These are phyloP conservation scores for Helotiales sp. DNA, from an alignment of 2,329 filamentous ascomycete species.

Conservation along the genomic window DNA sequence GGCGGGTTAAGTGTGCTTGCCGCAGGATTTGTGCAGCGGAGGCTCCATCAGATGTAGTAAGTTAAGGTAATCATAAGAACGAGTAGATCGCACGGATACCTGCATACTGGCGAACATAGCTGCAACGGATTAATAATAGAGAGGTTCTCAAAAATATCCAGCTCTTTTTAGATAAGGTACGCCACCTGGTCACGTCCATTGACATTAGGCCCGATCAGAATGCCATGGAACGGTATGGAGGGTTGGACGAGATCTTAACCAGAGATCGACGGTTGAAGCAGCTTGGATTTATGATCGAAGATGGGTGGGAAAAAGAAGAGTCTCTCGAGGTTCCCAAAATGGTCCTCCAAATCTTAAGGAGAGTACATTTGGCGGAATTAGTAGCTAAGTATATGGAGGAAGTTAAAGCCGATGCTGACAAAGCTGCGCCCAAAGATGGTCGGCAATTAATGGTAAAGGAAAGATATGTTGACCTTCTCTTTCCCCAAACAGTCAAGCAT, in stretches of 20 bases:
- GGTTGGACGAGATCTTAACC: constrained; percentile 13
- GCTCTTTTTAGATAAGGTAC: no score
- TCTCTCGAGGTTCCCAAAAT: constrained; percentile 19
- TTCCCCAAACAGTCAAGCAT: constrained; percentile 10
- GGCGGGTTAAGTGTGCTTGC: no score
- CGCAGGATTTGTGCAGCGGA: no score
- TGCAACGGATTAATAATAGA: no score
- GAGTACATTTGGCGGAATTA: constrained; percentile 19
- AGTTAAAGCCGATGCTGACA: constrained; percentile 13
- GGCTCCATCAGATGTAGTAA: no score
- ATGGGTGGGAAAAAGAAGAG: constrained; percentile 22
- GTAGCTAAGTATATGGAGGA: constrained; percentile 18
- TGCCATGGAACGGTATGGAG: constrained; percentile 16
- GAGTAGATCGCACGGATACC: no score
- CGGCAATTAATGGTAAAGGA: constrained; percentile 9
- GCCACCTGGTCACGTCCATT: constrained; percentile 18
- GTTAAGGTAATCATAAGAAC: no score
- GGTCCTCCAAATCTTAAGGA: constrained; percentile 20
- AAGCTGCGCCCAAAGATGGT: constrained; percentile 8
- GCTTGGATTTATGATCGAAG: constrained; percentile 16
- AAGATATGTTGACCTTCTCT: constrained; percentile 15
- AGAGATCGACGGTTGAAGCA: constrained; percentile 19
- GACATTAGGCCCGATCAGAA: constrained; percentile 19
- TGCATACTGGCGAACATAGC: no score
- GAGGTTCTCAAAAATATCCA: no score